Evolutionary conservation across 2,329 filamentous ascomycete species (phyloP), one percentile per base, ranked within the genome.

Genomic region (Bipolaris gigantea): DNA sequence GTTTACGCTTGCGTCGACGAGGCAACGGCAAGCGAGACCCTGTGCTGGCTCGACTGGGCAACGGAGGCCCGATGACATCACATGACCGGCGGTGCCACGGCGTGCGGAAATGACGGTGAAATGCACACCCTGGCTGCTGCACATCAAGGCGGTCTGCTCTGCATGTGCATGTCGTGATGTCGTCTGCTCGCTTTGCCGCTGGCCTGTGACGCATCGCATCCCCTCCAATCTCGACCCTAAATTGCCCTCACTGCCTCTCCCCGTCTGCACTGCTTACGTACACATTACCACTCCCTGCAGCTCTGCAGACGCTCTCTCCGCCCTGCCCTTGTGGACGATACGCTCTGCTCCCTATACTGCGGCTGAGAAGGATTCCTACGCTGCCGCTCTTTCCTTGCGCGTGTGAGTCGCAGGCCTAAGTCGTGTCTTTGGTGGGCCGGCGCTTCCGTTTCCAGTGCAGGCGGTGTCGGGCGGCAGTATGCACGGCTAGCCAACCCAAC

Each of bases 1-100:
- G 69, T 73, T 73, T 72, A 72, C 62, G 60, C 48, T 53, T 44
- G 47, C 48, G 71, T 73, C 66, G 70, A 58, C 67, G 48, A 38
- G 63, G 70, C 56, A 63, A 73, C 67, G 52, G 46, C 40, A 50
- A 35, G n/a, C 43, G 42, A 53, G 55, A 55, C 55, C 51, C 50
- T 54, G 62, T 43, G 27, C 54, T 54, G 51, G 61, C 38, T 50
- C 53, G 32, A 41, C 48, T 43, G 53, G 44, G 52, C 50, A 47
- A 53, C 50, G 18, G 30, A 49, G 1, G 50, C 16, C 45, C 60
- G 50, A 70, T 67, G 69, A 70, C 67, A 64, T 71, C 62, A 72
- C 65, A 63, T 60, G 55, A 50, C 55, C 47, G 45, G 19, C 23
- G 48, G 53, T 16, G 33, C 56, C 55, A 49, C 55, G 32, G 27